These are phyloP conservation scores for Alternaria viburni DNA, from an alignment of 2,329 filamentous ascomycete species.

Conservation along the genomic window DNA sequence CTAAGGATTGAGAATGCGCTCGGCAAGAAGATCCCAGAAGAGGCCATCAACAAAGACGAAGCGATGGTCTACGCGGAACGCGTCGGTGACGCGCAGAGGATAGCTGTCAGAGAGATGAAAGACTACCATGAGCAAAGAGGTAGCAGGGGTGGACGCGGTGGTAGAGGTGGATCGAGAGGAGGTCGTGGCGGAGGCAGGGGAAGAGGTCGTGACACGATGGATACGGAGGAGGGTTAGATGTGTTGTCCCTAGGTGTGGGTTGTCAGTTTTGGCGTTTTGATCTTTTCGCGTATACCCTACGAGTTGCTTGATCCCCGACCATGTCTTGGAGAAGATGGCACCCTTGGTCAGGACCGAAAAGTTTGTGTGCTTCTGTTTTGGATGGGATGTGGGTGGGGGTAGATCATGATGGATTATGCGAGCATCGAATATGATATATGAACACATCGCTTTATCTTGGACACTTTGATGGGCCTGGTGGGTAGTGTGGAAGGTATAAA, in stretches of 20 bases:
- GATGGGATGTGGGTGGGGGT: background rate
- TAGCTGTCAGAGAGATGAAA: slow-evolving; percentile 83
- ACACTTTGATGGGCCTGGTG: background rate
- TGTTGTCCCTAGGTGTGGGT: background rate
- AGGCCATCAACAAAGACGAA: slow-evolving; percentile 76
- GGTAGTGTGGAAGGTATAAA: background rate
- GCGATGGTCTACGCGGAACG: slow-evolving; percentile 80
- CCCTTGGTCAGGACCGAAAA: slow-evolving; percentile 4
- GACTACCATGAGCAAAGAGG: slow-evolving; percentile 71
- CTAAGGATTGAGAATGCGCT: slow-evolving; percentile 82
- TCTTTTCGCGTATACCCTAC: slow-evolving; percentile 9
- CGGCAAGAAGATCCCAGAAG: slow-evolving; percentile 75
- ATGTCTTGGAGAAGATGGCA: slow-evolving; percentile 7
- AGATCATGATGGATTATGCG: background rate
- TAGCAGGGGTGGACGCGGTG: slow-evolving; percentile 59
- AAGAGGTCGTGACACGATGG: slow-evolving; percentile 70
- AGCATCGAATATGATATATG: background rate
- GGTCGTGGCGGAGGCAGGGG: slow-evolving; percentile 45
- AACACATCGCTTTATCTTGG: background rate
- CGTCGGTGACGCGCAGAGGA: slow-evolving; percentile 82
- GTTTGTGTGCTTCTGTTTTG: background rate
- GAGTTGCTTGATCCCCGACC: slow-evolving; percentile 9
- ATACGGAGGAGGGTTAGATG: slow-evolving; percentile 71
- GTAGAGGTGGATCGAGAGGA: slow-evolving; percentile 33
- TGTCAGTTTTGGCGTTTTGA: background rate